A percentile compares a stretch with the other conserved stretches of the same genome.
Evolutionary conservation across 2,329 filamentous ascomycete species (phyloP).

Genomic region (Rosellinia necatrix): DNA sequence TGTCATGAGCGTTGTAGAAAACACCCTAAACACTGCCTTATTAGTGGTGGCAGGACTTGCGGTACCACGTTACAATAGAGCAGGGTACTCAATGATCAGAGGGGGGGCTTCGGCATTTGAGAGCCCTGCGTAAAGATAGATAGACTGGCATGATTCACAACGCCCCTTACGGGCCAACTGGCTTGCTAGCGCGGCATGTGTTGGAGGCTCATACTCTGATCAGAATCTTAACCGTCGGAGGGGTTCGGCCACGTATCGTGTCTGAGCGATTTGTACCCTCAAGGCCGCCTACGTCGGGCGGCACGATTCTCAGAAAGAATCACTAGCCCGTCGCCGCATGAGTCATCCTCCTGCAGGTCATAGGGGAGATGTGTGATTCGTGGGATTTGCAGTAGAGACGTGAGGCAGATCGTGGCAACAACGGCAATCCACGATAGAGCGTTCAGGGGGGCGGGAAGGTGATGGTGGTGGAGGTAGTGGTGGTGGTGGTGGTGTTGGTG

Average conservation of each 20-base stretch:
- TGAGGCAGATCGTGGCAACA: constrained; percentile 22
- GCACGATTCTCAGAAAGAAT: constrained; percentile 13
- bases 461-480: constrained; percentile 20
- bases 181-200: constrained; percentile 8
- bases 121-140: constrained; percentile 9
- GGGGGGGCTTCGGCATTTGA: constrained; percentile 33
- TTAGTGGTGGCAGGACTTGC: constrained; percentile 31
- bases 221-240: constrained; percentile 10
- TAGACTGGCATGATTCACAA: constrained; percentile 1
- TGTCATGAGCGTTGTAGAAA: neutral
- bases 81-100: constrained; percentile 29
- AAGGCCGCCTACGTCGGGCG: constrained; percentile 25
- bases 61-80: constrained; percentile 38
- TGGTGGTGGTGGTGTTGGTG: constrained; percentile 19
- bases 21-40: constrained; percentile 16
- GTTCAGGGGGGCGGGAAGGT: constrained; percentile 21
- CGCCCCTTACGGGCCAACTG: constrained; percentile 14
- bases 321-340: constrained; percentile 7
- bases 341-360: constrained; percentile 5
- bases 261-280: constrained; percentile 19
- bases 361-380: constrained; percentile 18
- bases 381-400: constrained; percentile 26
- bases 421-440: constrained; percentile 14
- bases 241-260: constrained; percentile 26
- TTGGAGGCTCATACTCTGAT: constrained; percentile 1